Base-by-base conservation (phyloP, 768 basidiomycete genomes). In the Suillus discolor region DNA sequence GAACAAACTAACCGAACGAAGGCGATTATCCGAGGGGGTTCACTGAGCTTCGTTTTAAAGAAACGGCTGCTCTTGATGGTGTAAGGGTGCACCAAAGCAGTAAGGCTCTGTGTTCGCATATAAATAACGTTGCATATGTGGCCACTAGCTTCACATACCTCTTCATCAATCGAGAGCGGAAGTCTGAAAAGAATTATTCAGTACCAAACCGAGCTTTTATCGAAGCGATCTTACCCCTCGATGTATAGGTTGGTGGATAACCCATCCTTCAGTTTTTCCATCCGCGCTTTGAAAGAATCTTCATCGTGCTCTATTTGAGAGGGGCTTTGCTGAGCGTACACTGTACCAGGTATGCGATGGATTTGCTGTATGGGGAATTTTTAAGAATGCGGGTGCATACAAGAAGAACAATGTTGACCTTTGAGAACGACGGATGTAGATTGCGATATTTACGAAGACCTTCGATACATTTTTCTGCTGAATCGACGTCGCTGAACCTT, bases 401-500 rank as follows among this genome's bases (percentile, higher is more conserved):
- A 12, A 8, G 31, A 42, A 68, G 15, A 38, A 57, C 28, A 66
- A 57, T 31, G 57, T 25, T 18, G 64, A 90, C 93, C 85, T 94
- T 94, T 63, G 93, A 93, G 72, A 93, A 93, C 3, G 92, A 92
- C 0, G 93, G 93, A 72, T 95, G 93, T 49, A 94, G 78, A 73
- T 94, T 92, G 53, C 90, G 82, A 68, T 89, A 89, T 68, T 85
- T 84, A 66, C 91, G 81, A 57, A 95, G 80, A 1, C 87, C 80
- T 16, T 86, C 80, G 62, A 95, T 93, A 68, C 93, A 95, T 67
- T 82, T 84, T 70, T 90, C 89, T 0, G 93, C 93, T 34, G 87
- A 83, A 3, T 89, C 88, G 8, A 91, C 72, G 0, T 80, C 81
- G 59, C 84, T 84, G 73, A 92, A 95, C 65, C 92, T 94, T 66